These are phyloP conservation scores for Plicaturopsis crispa DNA, from an alignment of 768 basidiomycete genomes.

Conservation along the genomic window DNA sequence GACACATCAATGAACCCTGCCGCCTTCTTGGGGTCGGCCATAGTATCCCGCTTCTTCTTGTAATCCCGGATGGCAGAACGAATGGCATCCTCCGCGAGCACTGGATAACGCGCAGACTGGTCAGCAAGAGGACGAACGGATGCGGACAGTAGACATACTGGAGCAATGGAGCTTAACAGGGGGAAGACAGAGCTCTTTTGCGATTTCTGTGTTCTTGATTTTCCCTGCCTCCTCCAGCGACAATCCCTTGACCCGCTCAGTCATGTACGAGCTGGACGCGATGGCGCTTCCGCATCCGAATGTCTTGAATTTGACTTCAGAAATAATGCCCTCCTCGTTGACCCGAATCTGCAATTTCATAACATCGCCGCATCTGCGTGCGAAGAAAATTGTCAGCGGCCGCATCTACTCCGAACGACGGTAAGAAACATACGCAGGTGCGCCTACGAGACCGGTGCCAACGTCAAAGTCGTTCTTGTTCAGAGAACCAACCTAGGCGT, in stretches of 20 bases:
- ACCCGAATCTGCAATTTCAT: slow-evolving; percentile 99
- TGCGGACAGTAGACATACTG: slow-evolving; percentile 44
- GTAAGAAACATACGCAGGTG: slow-evolving; percentile 70
- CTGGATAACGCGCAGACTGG: slow-evolving; percentile 29
- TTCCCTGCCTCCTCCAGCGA: slow-evolving; percentile 89
- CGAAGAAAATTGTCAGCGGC: slow-evolving; percentile 8
- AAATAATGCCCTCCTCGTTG: slow-evolving; percentile 89
- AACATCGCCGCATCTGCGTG: slow-evolving; percentile 84
- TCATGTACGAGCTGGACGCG: slow-evolving; percentile 97
- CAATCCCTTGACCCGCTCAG: slow-evolving; percentile 94
- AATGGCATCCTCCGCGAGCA: slow-evolving; percentile 98
- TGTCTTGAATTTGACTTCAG: slow-evolving; percentile 99
- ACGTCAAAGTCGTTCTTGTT: slow-evolving; percentile 89
- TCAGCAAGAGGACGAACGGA: slow-evolving; percentile 5
- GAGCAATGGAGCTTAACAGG: slow-evolving; percentile 96
- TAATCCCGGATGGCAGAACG: slow-evolving; percentile 97
- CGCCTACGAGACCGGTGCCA: slow-evolving; percentile 96
- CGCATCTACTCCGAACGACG: slow-evolving; percentile 9
- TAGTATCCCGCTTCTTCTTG: slow-evolving; percentile 66
- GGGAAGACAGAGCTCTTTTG: slow-evolving; percentile 90
- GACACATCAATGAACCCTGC: slow-evolving; percentile 69
- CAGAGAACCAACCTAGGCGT: slow-evolving; percentile 82
- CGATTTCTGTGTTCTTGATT: slow-evolving; percentile 99
- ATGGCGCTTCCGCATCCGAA: slow-evolving; percentile 99
- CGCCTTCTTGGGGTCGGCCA: slow-evolving; percentile 43